Conservation (phyloP, 2,329 filamentous ascomycete genomes). For the Atkinsonella texensis region DNA sequence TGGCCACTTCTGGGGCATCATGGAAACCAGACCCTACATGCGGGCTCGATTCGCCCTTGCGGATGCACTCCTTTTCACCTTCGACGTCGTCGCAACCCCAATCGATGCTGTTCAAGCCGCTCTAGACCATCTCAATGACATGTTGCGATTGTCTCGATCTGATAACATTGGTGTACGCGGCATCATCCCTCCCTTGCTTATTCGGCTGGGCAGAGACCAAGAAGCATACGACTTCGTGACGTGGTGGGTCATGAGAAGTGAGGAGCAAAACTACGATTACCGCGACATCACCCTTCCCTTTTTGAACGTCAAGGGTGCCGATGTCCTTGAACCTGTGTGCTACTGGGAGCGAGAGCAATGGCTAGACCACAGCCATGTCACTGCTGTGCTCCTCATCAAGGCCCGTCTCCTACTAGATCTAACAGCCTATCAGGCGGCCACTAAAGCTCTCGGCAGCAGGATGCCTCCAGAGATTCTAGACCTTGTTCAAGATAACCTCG, state of each 20-base stretch:
- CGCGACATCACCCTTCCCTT: constrained; percentile 10
- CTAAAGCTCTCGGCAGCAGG: constrained; percentile 2
- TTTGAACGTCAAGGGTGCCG: constrained; percentile 24
- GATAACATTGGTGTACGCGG: constrained; percentile 33
- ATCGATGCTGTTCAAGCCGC: constrained; percentile 17
- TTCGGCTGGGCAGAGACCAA: constrained; percentile 37
- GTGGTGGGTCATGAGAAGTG: constrained; percentile 16
- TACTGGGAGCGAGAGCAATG: constrained; percentile 1
- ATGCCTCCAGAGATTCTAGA: constrained; percentile 13
- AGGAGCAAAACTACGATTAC: constrained; percentile 11
- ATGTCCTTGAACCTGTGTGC: constrained; percentile 25
- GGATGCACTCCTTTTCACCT: constrained; percentile 17
- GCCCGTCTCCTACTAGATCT: constrained; percentile 14
- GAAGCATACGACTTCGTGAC: constrained; percentile 35
- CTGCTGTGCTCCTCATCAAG: constrained; percentile 13
- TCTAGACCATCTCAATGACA: constrained; percentile 28
- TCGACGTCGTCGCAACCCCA: constrained; percentile 18
- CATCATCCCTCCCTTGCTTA: constrained; percentile 26
- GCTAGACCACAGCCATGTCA: constrained; percentile 8
- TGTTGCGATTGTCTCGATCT: constrained; percentile 30
- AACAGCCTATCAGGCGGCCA: constrained; percentile 9
- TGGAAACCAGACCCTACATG: constrained; percentile 33
- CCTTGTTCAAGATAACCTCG: constrained; percentile 10
- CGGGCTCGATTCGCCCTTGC: constrained; percentile 18
- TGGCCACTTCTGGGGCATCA: constrained; percentile 31